phyloP scores from a whole-genome alignment of 2,329 filamentous ascomycete species.

The Myriosclerotinia duriaeana region DNA sequence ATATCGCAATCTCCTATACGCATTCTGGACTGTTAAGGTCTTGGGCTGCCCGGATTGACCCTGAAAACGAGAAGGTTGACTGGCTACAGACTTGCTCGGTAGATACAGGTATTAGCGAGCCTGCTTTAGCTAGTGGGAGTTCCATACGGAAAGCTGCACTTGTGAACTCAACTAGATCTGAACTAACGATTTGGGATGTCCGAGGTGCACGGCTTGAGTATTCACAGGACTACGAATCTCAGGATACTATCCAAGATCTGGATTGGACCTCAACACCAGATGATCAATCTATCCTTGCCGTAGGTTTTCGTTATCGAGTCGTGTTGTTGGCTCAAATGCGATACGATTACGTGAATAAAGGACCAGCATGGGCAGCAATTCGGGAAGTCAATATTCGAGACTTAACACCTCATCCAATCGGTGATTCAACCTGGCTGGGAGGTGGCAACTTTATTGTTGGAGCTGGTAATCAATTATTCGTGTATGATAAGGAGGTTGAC shows the following conservation, averaged over 20 bases:
- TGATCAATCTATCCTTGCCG: conserved; percentile 81
- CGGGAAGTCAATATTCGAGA: conserved; percentile 79
- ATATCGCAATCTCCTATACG: conserved; percentile 84
- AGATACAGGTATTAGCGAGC: conserved; percentile 71
- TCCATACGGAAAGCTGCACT: conserved; percentile 84
- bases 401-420: conserved; percentile 84
- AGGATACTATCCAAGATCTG: conserved; percentile 78
- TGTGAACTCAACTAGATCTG: conserved; percentile 70
- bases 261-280: conserved; percentile 94
- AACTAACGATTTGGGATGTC: conserved; percentile 88
- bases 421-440: conserved; percentile 87
- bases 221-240: conserved; percentile 68
- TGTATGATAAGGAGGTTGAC: conserved; percentile 75
- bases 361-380: conserved; percentile 85
- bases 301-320: conserved; percentile 88
- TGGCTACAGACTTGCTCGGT: conserved; percentile 82
- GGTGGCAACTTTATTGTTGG: conserved; percentile 84
- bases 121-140: conserved; percentile 78
- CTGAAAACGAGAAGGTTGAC: conserved; percentile 59
- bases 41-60: conserved; percentile 77
- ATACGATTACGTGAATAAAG: conserved; percentile 86
- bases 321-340: conserved; percentile 82
- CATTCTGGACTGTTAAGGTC: conserved; percentile 72
- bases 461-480: conserved; percentile 85
- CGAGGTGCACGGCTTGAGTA: conserved; percentile 79